Base-by-base conservation (phyloP, 768 basidiomycete genomes). In the Saitozyma podzolica region DNA sequence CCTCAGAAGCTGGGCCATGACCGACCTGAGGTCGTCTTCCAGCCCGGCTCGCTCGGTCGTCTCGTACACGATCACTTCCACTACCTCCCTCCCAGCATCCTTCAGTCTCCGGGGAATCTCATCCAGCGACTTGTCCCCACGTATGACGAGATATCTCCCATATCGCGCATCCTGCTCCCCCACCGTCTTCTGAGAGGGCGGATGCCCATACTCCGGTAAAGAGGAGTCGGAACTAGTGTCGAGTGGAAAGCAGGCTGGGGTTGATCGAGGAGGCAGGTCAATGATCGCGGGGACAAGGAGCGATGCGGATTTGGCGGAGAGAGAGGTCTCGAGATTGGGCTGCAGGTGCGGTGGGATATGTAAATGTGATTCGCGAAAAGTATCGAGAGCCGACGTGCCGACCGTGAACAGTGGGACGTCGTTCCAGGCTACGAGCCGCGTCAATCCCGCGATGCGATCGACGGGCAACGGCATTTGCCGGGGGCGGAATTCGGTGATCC, bases 41-140 rank as follows among this genome's bases (percentile, higher is more conserved):
- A 65, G 42, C 11, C 53, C 55, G 6, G 59, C 50, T 17, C 54
- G 41, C 3, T 40, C 17, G 2, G 41, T 10, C 13, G 64, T 65
- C 10, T 19, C 37, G 50, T 65, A 65, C 8, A 65, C 64, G 47
- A 45, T 29, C 6, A 53, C 50, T 50, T 65, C 59, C 11, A 57
- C 7, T 13, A 65, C 54, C 14, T 14, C n/a, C n/a, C 50, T 40
- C 9, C 64, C 64, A 8, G 54, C 54, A 11, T 56, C 19, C 10
- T 59, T 48, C 6, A 65, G 55, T 6, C 37, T 42, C n/a, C 19
- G 48, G 16, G 51, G 60, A 0, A 66, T 39, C 48, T 62, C 60
- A 47, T 62, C 56, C 2, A 53, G 20, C 37, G 64, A 53, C 51
- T 66, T 66, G 47, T 66, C 64, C 6, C 64, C 64, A 13, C 64